Evolutionary conservation across 1,284 basidiomycete species (phyloP).

Genomic region (Heterobasidion irregulare): DNA sequence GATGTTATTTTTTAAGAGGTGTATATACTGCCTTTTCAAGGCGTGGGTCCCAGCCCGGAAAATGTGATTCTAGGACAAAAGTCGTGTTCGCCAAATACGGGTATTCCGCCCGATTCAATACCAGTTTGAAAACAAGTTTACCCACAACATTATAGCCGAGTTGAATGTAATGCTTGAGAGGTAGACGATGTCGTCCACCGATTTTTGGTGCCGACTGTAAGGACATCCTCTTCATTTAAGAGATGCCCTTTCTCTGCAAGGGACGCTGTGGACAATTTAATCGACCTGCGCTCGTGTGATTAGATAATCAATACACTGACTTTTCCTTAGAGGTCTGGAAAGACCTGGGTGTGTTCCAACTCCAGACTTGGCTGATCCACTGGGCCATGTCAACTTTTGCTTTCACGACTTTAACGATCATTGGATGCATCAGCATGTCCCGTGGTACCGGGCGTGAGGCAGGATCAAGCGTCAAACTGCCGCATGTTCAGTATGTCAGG

Average conservation of each 20-base stretch:
- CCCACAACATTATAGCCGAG: not conserved
- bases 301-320: not conserved
- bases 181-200: too few relatives aligned
- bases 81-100: too few relatives aligned
- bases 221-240: not conserved
- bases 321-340: not conserved
- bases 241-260: not conserved
- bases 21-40: too few relatives aligned
- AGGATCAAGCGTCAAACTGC: slow-evolving; percentile 23
- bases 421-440: slow-evolving; percentile 83
- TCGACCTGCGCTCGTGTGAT: not conserved
- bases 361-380: slow-evolving; percentile 89
- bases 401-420: slow-evolving; percentile 74
- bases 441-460: slow-evolving; percentile 73
- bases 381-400: slow-evolving; percentile 81
- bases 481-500: not conserved
- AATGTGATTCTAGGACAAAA: too few relatives aligned
- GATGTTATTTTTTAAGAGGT: too few relatives aligned
- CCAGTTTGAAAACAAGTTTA: too few relatives aligned
- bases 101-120: too few relatives aligned
- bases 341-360: slow-evolving; percentile 41
- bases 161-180: not conserved
- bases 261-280: not conserved
- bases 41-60: too few relatives aligned
- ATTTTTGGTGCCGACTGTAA: not conserved